These are phyloP conservation scores for Adansonia gregorii DNA, from an alignment of 441 rosid genomes.

Conservation along the genomic window DNA sequence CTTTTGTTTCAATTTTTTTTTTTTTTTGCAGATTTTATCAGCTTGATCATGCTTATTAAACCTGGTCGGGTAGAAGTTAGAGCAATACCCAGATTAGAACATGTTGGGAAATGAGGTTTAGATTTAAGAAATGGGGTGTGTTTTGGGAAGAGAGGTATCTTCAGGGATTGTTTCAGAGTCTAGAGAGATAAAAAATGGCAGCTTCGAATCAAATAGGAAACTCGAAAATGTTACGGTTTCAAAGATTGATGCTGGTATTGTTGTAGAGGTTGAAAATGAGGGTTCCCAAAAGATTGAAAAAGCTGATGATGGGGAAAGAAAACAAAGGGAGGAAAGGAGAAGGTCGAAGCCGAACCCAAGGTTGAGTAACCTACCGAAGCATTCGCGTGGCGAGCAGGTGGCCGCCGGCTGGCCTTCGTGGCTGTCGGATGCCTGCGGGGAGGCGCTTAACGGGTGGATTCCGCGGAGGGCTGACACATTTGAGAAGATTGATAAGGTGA, in stretches of 20 bases:
- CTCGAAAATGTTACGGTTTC: slow-evolving; percentile 43
- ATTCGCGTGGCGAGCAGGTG: slow-evolving; percentile 77
- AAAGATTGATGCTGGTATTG: slow-evolving; percentile 41
- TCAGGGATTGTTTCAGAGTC: slow-evolving; percentile 62
- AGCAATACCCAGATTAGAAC: slow-evolving; percentile 34
- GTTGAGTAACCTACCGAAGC: slow-evolving; percentile 64
- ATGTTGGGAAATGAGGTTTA: slow-evolving; percentile 73
- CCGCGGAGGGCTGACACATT: slow-evolving; percentile 87
- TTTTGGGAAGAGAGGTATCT: slow-evolving; percentile 70
- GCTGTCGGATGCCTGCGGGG: slow-evolving; percentile 91
- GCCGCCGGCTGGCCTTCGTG: slow-evolving; percentile 97
- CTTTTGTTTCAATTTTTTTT: not conserved
- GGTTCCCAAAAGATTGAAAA: slow-evolving; percentile 51
- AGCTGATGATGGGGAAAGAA: slow-evolving; percentile 54
- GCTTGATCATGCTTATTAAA: slow-evolving; percentile 12
- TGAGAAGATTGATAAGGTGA: slow-evolving; percentile 94
- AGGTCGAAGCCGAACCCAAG: slow-evolving; percentile 60
- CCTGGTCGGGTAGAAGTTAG: not conserved
- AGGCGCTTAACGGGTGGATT: slow-evolving; percentile 87
- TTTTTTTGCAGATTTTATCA: slow-evolving; percentile 17
- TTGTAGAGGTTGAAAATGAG: slow-evolving; percentile 51
- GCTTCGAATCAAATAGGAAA: slow-evolving; percentile 49
- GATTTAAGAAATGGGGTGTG: slow-evolving; percentile 85
- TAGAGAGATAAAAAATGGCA: slow-evolving; percentile 44
- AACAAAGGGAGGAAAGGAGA: slow-evolving; percentile 62